Evolutionary conservation across 495 filamentous ascomycete genomes (phyloP).

Genomic region (Tricharina praecox): DNA sequence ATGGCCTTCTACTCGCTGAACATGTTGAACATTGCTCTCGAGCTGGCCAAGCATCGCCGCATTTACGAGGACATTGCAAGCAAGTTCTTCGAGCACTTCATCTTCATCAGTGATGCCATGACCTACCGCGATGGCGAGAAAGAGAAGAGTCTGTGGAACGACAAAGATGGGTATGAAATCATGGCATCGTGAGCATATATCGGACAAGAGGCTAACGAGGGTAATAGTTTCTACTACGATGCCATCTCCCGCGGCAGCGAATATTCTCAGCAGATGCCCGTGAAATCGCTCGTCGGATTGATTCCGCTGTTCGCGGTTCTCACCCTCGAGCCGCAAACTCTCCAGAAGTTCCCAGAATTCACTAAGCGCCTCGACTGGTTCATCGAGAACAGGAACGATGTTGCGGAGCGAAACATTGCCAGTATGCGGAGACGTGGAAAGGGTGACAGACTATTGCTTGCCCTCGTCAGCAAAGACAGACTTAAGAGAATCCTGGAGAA

Average conservation of each 20-base stretch:
- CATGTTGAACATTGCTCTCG: slow-evolving; percentile 93
- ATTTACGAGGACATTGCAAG: slow-evolving; percentile 96
- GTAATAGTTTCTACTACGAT: slow-evolving; percentile 87
- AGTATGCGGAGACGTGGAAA: slow-evolving; percentile 79
- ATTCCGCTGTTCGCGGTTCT: slow-evolving; percentile 85
- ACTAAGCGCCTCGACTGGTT: slow-evolving; percentile 89
- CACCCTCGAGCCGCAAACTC: slow-evolving; percentile 80
- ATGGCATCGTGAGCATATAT: too few species aligned
- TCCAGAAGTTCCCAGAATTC: slow-evolving; percentile 85
- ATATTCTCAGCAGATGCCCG: slow-evolving; percentile 79
- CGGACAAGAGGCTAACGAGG: too few species aligned
- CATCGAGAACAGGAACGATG: slow-evolving; percentile 63
- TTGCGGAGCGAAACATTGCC: slow-evolving; percentile 81
- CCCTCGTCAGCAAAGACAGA: slow-evolving; percentile 77
- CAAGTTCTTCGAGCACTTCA: slow-evolving; percentile 97
- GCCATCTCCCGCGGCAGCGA: slow-evolving; percentile 89
- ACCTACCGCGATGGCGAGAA: slow-evolving; percentile 65
- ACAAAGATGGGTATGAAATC: slow-evolving; percentile 56
- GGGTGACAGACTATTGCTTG: slow-evolving; percentile 65
- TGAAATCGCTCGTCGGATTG: slow-evolving; percentile 77
- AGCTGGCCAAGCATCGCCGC: slow-evolving; percentile 86
- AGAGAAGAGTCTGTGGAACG: slow-evolving; percentile 82
- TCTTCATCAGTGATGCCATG: slow-evolving; percentile 96
- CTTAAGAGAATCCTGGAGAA: slow-evolving; percentile 68
- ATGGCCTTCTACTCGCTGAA: slow-evolving; percentile 92